Conservation (phyloP, 2,329 filamentous ascomycete species). For the Xylariaceae sp. region DNA sequence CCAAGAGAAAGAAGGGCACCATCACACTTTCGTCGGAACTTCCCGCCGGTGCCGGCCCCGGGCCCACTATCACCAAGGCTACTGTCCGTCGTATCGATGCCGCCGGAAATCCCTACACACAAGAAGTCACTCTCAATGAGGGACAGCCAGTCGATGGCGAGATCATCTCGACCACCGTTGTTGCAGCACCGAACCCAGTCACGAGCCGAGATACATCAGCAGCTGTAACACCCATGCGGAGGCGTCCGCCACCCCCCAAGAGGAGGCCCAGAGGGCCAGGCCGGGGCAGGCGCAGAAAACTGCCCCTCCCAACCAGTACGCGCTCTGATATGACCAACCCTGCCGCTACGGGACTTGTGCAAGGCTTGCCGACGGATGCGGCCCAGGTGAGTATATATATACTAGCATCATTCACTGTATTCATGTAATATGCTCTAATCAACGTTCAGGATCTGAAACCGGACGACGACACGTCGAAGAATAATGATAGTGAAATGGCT, state of each 20-base stretch:
- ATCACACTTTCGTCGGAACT: constrained; percentile 52
- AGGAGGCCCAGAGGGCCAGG: constrained; percentile 77
- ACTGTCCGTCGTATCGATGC: constrained; percentile 75
- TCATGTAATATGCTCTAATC: constrained; percentile 16
- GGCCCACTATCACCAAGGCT: constrained; percentile 64
- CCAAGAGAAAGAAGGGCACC: constrained; percentile 56
- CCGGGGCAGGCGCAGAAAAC: constrained; percentile 71
- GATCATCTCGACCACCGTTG: constrained; percentile 58
- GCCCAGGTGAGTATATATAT: constrained; percentile 37
- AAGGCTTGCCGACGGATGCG: constrained; percentile 36
- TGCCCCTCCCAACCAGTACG: constrained; percentile 34
- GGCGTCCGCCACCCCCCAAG: constrained; percentile 69
- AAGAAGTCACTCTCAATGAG: constrained; percentile 75
- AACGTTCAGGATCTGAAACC: constrained; percentile 36
- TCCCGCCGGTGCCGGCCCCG: constrained; percentile 39
- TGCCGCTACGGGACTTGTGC: constrained; percentile 36
- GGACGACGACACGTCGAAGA: constrained; percentile 39
- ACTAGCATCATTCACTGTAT: constrained; percentile 11
- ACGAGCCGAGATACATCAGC: constrained; percentile 49
- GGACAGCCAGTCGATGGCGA: constrained; percentile 78
- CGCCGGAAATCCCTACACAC: constrained; percentile 74
- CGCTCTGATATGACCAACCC: constrained; percentile 33
- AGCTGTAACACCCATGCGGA: constrained; percentile 40
- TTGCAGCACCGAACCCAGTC: constrained; percentile 49
- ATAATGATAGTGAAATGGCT: constrained; percentile 48